A percentile compares a stretch with the other conserved stretches of the same genome.
Evolutionary conservation across 495 filamentous ascomycete species (phyloP).

Genomic region (Hamigera avellanea): DNA sequence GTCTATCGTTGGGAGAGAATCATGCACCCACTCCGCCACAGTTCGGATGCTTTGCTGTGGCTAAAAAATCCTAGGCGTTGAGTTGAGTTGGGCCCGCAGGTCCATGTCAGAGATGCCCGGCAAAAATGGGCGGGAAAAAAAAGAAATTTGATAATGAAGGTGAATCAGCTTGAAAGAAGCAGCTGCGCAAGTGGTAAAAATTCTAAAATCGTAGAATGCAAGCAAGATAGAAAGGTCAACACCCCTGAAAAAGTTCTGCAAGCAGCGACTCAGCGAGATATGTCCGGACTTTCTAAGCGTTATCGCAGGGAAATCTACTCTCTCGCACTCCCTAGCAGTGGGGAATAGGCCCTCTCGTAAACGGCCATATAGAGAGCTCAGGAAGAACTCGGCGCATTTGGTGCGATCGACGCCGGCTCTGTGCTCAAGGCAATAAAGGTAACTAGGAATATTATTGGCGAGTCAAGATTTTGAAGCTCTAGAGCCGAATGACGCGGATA

Average conservation of each 20-base stretch:
- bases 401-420: constrained; percentile 19
- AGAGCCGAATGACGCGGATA: neutral
- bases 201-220: too few relatives aligned
- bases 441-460: constrained; percentile 19
- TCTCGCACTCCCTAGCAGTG: too few relatives aligned
- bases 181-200: too few relatives aligned
- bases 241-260: too few relatives aligned
- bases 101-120: constrained; percentile 15
- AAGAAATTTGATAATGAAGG: too few relatives aligned
- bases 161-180: too few relatives aligned
- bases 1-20: neutral
- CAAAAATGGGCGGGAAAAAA: neutral
- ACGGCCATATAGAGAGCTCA: neutral
- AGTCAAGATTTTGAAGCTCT: constrained; percentile 7
- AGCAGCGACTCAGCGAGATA: neutral
- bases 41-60: constrained; percentile 18
- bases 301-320: too few relatives aligned
- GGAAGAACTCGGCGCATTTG: neutral
- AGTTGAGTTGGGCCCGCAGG: constrained; percentile 16
- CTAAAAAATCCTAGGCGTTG: too few relatives aligned
- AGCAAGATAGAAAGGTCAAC: too few relatives aligned
- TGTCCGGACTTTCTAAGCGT: neutral
- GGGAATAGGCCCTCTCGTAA: too few relatives aligned
- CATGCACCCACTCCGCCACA: constrained; percentile 36
- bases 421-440: constrained; percentile 12